A percentile compares a stretch with the other conserved stretches of the same genome.
phyloP scores from a whole-genome alignment of 306 rosid genomes.

The Benincasa hispida region DNA sequence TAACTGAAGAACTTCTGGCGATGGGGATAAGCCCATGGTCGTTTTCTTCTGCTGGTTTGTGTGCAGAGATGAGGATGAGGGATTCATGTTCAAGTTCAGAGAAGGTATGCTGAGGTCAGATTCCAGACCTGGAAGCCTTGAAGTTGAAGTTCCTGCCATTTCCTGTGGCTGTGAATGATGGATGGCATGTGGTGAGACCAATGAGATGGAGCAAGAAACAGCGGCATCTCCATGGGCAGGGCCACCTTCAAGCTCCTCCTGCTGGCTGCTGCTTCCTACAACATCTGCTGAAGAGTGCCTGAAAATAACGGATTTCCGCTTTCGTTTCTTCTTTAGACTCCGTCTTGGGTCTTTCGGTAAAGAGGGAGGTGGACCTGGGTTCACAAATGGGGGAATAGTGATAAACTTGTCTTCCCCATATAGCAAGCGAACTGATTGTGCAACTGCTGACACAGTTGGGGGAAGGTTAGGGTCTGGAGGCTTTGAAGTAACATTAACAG shows the following conservation, averaged over 20 bases:
- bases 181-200: constrained; percentile 42
- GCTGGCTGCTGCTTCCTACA: constrained; percentile 35
- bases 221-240: constrained; percentile 26
- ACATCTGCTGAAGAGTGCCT: constrained; percentile 28
- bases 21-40: constrained; percentile 56
- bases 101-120: constrained; percentile 46
- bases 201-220: constrained; percentile 55
- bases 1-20: constrained; percentile 86
- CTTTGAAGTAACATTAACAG: constrained; percentile 63
- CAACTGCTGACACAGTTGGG: constrained; percentile 84
- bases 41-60: constrained; percentile 17
- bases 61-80: constrained; percentile 26
- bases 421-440: constrained; percentile 75
- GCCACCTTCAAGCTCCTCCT: constrained; percentile 18
- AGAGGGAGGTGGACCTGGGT: constrained; percentile 84
- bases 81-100: constrained; percentile 23
- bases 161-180: constrained; percentile 40
- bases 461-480: constrained; percentile 71
- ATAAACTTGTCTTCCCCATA: constrained; percentile 68
- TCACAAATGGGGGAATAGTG: constrained; percentile 79
- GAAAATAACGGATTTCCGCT: constrained; percentile 32
- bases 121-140: constrained; percentile 34
- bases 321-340: constrained; percentile 52
- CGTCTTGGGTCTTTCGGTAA: constrained; percentile 86
- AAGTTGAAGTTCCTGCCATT: constrained; percentile 16